phyloP scores from a whole-genome alignment of 257 asterid species.

The Salvia hispanica region DNA sequence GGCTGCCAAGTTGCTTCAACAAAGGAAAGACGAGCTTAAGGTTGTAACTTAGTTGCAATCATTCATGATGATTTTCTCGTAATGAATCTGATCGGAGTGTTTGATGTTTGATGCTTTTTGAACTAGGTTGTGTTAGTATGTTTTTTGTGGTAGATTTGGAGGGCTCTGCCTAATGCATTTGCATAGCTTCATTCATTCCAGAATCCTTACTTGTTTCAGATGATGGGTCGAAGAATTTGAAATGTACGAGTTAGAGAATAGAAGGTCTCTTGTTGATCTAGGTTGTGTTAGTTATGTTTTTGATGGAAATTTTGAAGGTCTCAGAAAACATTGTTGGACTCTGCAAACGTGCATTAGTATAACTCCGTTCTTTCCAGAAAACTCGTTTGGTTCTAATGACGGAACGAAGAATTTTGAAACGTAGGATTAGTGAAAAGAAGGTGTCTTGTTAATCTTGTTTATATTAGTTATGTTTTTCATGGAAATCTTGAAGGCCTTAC shows the following conservation, averaged over 20 bases:
- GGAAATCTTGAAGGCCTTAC: not conserved
- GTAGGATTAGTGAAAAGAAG: too few relatives aligned
- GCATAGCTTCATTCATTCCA: too few relatives aligned
- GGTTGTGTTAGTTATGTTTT: not conserved
- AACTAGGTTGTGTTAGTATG: not conserved
- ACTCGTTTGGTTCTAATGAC: not conserved
- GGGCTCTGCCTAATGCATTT: not conserved
- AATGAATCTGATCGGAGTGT: not conserved
- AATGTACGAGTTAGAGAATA: too few relatives aligned
- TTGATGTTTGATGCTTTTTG: conserved; percentile 8
- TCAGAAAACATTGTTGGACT: not conserved
- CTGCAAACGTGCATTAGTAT: not conserved
- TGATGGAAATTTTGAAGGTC: not conserved
- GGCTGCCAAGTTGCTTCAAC: conserved; percentile 79
- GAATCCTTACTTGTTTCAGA: too few relatives aligned
- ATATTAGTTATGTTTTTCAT: not conserved
- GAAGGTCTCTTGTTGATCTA: not conserved
- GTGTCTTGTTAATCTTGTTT: not conserved
- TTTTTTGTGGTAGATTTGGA: not conserved
- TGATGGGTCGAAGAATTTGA: too few relatives aligned
- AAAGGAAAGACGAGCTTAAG: conserved; percentile 64
- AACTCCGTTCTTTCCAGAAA: not conserved
- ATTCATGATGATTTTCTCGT: conserved; percentile 14
- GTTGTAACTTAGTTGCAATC: conserved; percentile 39
- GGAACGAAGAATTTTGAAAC: too few relatives aligned